Percentiles rank a stretch among this genome's conserved stretches.
Evolutionary conservation across 2,329 filamentous ascomycete genomes (phyloP).

Genomic region (Fusarium neocosmosporiellum): DNA sequence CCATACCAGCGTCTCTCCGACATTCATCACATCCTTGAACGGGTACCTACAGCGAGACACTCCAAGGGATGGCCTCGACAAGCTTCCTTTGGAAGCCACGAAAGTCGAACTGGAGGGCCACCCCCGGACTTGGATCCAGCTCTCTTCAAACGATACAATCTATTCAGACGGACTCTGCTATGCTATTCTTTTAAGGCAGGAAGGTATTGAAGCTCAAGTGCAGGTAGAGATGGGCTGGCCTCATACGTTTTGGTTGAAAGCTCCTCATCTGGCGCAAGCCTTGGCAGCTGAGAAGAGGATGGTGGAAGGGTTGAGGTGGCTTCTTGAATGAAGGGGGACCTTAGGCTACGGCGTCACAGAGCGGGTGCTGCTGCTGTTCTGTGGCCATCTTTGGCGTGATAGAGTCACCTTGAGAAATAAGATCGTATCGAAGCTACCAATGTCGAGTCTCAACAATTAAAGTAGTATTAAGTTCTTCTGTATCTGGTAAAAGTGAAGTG

Average conservation of each 20-base stretch:
- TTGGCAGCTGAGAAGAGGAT: constrained; percentile 55
- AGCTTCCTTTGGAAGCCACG: constrained; percentile 55
- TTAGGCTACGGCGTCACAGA: neutral
- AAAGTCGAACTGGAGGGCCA: constrained; percentile 45
- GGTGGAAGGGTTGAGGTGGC: constrained; percentile 55
- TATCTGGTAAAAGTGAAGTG: neutral
- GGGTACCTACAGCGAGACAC: constrained; percentile 48
- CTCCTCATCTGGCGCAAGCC: constrained; percentile 54
- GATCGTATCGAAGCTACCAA: neutral
- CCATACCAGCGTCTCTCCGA: constrained; percentile 54
- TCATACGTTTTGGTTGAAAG: constrained; percentile 64
- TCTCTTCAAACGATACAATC: constrained; percentile 62
- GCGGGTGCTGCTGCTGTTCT: neutral
- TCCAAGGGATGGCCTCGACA: constrained; percentile 54
- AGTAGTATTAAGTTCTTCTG: neutral
- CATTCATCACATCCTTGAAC: constrained; percentile 52
- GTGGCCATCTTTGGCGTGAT: neutral
- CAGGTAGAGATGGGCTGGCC: constrained; percentile 60
- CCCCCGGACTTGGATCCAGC: constrained; percentile 60
- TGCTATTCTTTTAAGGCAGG: constrained; percentile 54
- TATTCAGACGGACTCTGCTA: constrained; percentile 65
- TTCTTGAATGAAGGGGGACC: constrained; percentile 35
- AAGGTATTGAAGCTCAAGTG: constrained; percentile 54
- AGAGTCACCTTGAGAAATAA: neutral
- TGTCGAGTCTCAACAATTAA: neutral